A percentile compares a stretch with the other conserved stretches of the same genome.
Conservation (phyloP, 1,284 basidiomycete genomes). For the Abortiporus biennis region DNA sequence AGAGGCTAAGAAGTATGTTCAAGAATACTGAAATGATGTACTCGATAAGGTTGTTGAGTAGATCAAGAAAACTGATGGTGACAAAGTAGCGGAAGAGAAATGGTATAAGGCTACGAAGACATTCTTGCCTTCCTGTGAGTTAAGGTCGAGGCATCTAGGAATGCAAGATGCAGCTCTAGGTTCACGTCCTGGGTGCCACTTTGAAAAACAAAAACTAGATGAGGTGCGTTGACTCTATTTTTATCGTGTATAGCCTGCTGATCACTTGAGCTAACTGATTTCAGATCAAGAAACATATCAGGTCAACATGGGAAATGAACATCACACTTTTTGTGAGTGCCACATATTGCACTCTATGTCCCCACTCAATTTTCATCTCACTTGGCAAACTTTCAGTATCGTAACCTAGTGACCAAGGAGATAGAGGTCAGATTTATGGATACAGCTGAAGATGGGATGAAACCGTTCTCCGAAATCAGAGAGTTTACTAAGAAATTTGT, state of each 20-base stretch:
- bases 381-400: too few relatives aligned
- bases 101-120: slow-evolving; percentile 11
- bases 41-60: not conserved
- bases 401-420: too few relatives aligned
- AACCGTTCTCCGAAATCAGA: too few relatives aligned
- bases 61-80: not conserved
- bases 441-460: too few relatives aligned
- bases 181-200: not conserved
- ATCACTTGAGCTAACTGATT: too few relatives aligned
- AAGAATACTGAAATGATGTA: slow-evolving; percentile 1
- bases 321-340: slow-evolving; percentile 20
- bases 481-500: too few relatives aligned
- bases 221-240: too few relatives aligned
- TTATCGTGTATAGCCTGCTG: too few relatives aligned
- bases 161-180: slow-evolving; percentile 11
- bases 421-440: too few relatives aligned
- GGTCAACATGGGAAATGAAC: slow-evolving; percentile 25
- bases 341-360: too few relatives aligned
- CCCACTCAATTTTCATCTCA: too few relatives aligned
- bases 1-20: slow-evolving; percentile 2
- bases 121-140: slow-evolving; percentile 15
- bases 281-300: slow-evolving; percentile 14
- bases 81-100: slow-evolving; percentile 5
- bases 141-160: slow-evolving; percentile 17
- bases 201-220: not conserved